These are phyloP conservation scores for Debaryomyces sp. DNA, from an alignment of 1,139 yeast genomes.

Conservation along the genomic window DNA sequence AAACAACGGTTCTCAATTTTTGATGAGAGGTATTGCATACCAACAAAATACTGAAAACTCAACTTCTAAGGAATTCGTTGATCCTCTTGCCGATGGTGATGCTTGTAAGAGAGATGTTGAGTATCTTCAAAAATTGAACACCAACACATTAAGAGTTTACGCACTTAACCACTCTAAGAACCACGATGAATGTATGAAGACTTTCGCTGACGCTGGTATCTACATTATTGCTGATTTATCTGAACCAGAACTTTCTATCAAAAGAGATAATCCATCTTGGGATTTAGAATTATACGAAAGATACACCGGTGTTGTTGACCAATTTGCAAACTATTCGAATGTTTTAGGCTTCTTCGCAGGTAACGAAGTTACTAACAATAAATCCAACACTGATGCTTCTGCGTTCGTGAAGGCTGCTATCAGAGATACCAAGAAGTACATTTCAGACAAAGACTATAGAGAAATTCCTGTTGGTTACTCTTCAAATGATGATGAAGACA, in stretches of 20 bases:
- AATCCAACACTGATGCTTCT: constrained; percentile 57
- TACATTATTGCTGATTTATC: constrained; percentile 87
- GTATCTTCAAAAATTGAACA: constrained; percentile 72
- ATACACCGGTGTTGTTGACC: constrained; percentile 81
- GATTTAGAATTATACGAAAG: constrained; percentile 66
- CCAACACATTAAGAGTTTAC: constrained; percentile 75
- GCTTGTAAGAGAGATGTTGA: constrained; percentile 80
- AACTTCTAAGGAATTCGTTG: constrained; percentile 46
- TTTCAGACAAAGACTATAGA: constrained; percentile 61
- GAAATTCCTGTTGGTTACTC: constrained; percentile 90
- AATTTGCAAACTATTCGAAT: constrained; percentile 80
- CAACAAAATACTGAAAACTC: constrained; percentile 56
- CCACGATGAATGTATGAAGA: constrained; percentile 88
- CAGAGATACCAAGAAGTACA: constrained; percentile 87
- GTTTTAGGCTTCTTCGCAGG: constrained; percentile 92
- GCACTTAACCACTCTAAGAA: constrained; percentile 74
- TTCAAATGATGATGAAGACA: constrained; percentile 78
- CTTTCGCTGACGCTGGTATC: constrained; percentile 85
- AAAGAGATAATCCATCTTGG: constrained; percentile 78
- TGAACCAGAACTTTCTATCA: constrained; percentile 73
- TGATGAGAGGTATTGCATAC: constrained; percentile 78
- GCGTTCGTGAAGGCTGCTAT: constrained; percentile 91
- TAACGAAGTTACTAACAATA: constrained; percentile 73
- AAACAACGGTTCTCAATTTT: constrained; percentile 79
- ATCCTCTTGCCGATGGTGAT: constrained; percentile 74